These are phyloP conservation scores for Jatropha multifida DNA, from an alignment of 441 rosid species.

Conservation along the genomic window DNA sequence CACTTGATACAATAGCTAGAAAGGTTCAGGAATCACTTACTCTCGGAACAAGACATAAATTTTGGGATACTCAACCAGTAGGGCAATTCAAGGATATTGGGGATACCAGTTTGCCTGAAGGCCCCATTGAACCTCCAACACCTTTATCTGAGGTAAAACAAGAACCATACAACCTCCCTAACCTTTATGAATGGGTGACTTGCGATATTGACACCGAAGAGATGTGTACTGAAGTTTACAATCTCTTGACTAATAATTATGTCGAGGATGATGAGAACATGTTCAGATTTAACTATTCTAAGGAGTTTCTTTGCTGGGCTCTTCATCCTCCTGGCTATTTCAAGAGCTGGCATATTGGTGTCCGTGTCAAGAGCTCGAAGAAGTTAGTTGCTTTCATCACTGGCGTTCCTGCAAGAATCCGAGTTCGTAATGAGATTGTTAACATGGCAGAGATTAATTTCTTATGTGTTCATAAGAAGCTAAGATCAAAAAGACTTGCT, in stretches of 20 bases:
- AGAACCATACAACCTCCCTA: conserved; percentile 78
- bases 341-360: conserved; percentile 82
- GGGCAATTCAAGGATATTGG: conserved; percentile 71
- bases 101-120: conserved; percentile 47
- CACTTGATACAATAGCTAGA: conserved; percentile 54
- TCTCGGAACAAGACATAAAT: conserved; percentile 51
- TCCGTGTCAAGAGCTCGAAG: conserved; percentile 68
- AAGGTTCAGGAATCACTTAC: conserved; percentile 61
- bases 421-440: conserved; percentile 61
- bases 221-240: conserved; percentile 51
- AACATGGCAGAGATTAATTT: conserved; percentile 87
- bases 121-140: conserved; percentile 62
- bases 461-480: conserved; percentile 93
- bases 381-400: conserved; percentile 83
- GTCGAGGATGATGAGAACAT: conserved; percentile 76
- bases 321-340: conserved; percentile 71
- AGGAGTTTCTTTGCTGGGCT: conserved; percentile 89
- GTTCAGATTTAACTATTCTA: conserved; percentile 90
- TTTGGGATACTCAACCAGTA: conserved; percentile 92
- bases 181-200: conserved; percentile 69
- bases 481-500: conserved; percentile 82
- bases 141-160: conserved; percentile 70
- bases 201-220: conserved; percentile 71
- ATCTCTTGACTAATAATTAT: conserved; percentile 49
- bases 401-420: conserved; percentile 75